These are phyloP conservation scores for Panicum virgatum DNA, from an alignment of 202 grass and related monocot species.

Conservation along the genomic window DNA sequence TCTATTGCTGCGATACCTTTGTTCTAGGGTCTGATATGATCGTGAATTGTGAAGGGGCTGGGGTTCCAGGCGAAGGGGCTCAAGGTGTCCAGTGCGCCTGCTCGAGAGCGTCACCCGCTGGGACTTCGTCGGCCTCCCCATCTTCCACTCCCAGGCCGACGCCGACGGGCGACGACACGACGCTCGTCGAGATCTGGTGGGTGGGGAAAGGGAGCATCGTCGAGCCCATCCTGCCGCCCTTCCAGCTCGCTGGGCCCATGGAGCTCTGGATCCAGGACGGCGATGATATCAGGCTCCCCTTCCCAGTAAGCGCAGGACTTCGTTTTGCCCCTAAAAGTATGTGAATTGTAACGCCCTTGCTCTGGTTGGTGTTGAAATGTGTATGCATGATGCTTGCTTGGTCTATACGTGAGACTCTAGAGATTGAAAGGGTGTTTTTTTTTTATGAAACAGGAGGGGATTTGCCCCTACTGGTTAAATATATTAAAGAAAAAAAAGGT, in stretches of 20 bases:
- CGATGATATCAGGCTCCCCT: constrained; percentile 75
- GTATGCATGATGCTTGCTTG: background rate
- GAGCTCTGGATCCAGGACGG: constrained; percentile 92
- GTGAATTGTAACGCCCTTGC: background rate
- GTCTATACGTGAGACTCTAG: too few relatives aligned
- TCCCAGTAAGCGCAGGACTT: constrained; percentile 55
- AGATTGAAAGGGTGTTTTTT: background rate
- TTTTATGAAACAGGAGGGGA: too few relatives aligned
- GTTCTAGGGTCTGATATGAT: background rate
- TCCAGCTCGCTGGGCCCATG: constrained; percentile 87
- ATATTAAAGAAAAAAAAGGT: too few relatives aligned
- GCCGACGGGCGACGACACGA: constrained; percentile 55
- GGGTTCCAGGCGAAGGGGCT: constrained; percentile 71
- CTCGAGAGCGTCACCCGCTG: constrained; percentile 72
- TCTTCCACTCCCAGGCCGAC: constrained; percentile 53
- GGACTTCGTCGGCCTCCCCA: constrained; percentile 82
- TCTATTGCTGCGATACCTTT: background rate
- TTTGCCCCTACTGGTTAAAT: too few relatives aligned
- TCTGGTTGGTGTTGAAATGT: background rate
- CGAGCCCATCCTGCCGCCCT: constrained; percentile 60
- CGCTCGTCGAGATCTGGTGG: constrained; percentile 52
- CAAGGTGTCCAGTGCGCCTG: constrained; percentile 80
- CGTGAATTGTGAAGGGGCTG: constrained; percentile 61
- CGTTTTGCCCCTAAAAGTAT: background rate
- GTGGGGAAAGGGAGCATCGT: constrained; percentile 12